phyloP scores from a whole-genome alignment of 2,329 filamentous ascomycete genomes.

The Fusarium torreyae region DNA sequence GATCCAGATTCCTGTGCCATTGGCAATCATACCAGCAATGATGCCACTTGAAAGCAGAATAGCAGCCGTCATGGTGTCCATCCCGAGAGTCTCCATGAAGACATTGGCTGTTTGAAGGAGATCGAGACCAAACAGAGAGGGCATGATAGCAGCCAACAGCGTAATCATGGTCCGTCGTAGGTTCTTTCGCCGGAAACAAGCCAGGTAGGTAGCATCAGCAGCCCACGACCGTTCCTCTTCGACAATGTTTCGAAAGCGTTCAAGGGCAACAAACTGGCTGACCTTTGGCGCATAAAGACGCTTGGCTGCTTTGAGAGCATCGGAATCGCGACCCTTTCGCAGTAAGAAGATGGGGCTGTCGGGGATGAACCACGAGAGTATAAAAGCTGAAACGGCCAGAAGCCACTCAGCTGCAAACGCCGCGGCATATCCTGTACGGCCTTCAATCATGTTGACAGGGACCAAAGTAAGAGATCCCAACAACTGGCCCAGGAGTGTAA shows the following conservation, averaged over 20 bases:
- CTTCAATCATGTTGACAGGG: neutral
- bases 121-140: neutral
- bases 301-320: neutral
- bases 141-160: conserved; percentile 1
- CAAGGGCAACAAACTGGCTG: neutral
- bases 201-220: neutral
- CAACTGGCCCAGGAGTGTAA: conserved; percentile 6
- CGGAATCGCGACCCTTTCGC: neutral
- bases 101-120: neutral
- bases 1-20: neutral
- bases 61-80: neutral
- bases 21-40: neutral
- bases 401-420: conserved; percentile 14
- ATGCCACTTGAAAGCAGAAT: conserved; percentile 8
- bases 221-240: neutral
- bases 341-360: conserved; percentile 8
- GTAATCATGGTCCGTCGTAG: conserved; percentile 11
- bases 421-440: neutral
- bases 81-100: neutral
- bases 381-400: neutral
- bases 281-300: conserved; percentile 1
- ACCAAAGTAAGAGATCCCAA: neutral
- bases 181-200: conserved; percentile 6
- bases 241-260: conserved; percentile 2
- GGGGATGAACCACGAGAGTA: conserved; percentile 3